Evolutionary conservation across 176 grass and related monocot species (phyloP).

Genomic region (Puya raimondii): DNA sequence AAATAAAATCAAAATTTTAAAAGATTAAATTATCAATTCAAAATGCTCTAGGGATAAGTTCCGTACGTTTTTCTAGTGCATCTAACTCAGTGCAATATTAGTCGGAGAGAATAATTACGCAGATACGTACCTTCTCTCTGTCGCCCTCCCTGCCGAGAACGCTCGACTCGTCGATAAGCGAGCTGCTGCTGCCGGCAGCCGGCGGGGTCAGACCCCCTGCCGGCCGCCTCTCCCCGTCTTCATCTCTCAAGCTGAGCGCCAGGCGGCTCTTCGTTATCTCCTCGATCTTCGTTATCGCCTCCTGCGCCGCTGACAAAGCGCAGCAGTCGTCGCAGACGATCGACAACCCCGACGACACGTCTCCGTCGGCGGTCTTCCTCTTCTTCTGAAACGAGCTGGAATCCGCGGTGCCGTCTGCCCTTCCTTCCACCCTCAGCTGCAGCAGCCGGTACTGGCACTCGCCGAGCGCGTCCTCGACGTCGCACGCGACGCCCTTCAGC

Average conservation of each 20-base stretch:
- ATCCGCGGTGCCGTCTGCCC: not conserved
- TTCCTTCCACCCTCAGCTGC: not conserved
- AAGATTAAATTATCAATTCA: too few relatives aligned
- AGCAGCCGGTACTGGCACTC: slow-evolving; percentile 14
- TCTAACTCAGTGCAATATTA: too few relatives aligned
- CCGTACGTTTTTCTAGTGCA: too few relatives aligned
- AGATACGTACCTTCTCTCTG: not conserved
- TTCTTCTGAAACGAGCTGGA: too few relatives aligned
- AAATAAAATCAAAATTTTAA: too few relatives aligned
- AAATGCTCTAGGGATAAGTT: too few relatives aligned
- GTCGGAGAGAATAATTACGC: too few relatives aligned
- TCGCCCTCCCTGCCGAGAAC: slow-evolving; percentile 11
- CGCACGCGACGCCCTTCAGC: slow-evolving; percentile 12
- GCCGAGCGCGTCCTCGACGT: slow-evolving; percentile 13
- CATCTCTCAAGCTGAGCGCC: not conserved
- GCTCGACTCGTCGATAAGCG: not conserved
- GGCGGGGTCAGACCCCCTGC: too few relatives aligned
- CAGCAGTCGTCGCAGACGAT: not conserved
- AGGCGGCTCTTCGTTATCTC: slow-evolving; percentile 7
- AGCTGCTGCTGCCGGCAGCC: not conserved
- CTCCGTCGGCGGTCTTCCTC: not conserved
- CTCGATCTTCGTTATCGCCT: too few relatives aligned
- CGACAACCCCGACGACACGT: not conserved
- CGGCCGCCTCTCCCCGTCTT: slow-evolving; percentile 3
- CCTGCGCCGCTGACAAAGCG: too few relatives aligned